These are phyloP conservation scores for Prunus persica DNA, from an alignment of 306 rosid genomes.

Conservation along the genomic window DNA sequence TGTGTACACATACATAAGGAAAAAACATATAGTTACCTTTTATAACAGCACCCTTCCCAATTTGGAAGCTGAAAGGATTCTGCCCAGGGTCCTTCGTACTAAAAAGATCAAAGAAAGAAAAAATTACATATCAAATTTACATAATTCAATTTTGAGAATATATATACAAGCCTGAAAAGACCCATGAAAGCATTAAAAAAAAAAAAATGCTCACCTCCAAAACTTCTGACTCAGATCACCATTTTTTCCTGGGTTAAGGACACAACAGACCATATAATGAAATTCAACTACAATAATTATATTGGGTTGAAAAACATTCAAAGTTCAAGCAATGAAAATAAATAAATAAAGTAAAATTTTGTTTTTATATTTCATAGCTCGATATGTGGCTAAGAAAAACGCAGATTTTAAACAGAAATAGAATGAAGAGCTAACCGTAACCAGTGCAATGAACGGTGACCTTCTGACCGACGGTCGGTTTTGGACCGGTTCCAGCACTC, in stretches of 20 bases:
- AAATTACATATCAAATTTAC: background rate
- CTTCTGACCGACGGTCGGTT: slow-evolving; percentile 64
- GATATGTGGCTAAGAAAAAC: background rate
- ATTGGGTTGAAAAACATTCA: background rate
- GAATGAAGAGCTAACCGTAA: slow-evolving; percentile 46
- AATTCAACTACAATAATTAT: background rate
- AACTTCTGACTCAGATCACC: slow-evolving; percentile 79
- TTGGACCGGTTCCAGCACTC: slow-evolving; percentile 77
- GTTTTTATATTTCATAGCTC: background rate
- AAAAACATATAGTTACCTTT: slow-evolving; percentile 44
- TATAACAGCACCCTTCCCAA: slow-evolving; percentile 85
- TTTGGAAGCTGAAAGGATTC: slow-evolving; percentile 69
- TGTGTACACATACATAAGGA: background rate
- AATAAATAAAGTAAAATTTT: background rate
- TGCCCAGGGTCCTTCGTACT: slow-evolving; percentile 97
- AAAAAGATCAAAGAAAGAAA: slow-evolving; percentile 11
- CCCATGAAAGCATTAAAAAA: background rate
- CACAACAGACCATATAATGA: background rate
- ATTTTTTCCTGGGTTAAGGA: slow-evolving; percentile 56
- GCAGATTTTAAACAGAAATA: background rate
- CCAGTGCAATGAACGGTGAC: slow-evolving; percentile 99
- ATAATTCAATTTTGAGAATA: background rate
- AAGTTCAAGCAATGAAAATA: background rate
- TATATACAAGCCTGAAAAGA: background rate
- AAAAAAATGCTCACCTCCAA: slow-evolving; percentile 60